These are phyloP conservation scores for apple (Malus domestica) DNA, from an alignment of 306 rosid species.

Conservation along the genomic window DNA sequence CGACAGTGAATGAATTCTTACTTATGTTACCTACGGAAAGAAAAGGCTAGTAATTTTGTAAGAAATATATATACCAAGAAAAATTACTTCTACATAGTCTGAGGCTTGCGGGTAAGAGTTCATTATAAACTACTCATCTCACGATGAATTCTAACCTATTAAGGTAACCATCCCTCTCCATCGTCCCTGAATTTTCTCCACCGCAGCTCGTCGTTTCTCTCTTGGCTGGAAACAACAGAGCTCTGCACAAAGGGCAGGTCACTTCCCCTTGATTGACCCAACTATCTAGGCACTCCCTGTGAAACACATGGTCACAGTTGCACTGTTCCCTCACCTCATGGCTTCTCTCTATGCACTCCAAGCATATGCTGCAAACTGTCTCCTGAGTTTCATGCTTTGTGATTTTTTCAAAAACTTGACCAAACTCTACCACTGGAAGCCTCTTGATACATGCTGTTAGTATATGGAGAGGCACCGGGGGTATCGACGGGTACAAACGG, in stretches of 20 bases:
- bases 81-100: no score
- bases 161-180: not conserved
- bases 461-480: constrained; percentile 10
- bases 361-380: constrained; percentile 13
- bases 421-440: constrained; percentile 7
- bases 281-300: constrained; percentile 16
- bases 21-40: no score
- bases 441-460: constrained; percentile 16
- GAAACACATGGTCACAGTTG: constrained; percentile 27
- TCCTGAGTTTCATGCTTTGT: not conserved
- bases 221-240: constrained; percentile 6
- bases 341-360: constrained; percentile 14
- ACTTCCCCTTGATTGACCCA: constrained; percentile 23
- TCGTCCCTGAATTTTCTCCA: not conserved
- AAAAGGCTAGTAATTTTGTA: no score
- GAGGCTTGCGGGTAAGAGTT: no score
- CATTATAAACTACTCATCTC: not conserved
- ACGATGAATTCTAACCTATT: not conserved
- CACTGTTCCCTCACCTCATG: constrained; percentile 16
- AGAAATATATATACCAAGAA: no score
- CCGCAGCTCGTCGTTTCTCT: not conserved
- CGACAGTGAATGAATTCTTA: no score
- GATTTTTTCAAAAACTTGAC: not conserved
- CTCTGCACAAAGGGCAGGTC: constrained; percentile 31
- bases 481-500: not conserved